A percentile compares a stretch with the other conserved stretches of the same genome.
Conservation (phyloP, 768 basidiomycete genomes). For the Tylopilus vinaceipallidus region DNA sequence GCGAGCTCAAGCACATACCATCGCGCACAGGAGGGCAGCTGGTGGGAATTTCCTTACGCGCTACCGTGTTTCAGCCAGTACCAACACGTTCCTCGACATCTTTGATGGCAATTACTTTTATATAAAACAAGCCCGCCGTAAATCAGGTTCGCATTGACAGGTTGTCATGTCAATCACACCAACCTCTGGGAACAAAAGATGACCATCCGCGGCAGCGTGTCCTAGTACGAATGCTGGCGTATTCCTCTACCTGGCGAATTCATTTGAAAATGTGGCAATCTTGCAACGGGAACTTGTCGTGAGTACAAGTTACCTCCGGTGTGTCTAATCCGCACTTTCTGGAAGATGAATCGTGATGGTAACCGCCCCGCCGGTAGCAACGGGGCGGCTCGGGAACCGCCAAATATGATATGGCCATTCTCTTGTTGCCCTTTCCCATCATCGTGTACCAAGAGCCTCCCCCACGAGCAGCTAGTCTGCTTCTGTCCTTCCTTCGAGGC, state of each 20-base stretch:
- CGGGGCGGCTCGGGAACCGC: not conserved
- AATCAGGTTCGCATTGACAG: not conserved
- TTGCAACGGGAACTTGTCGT: not conserved
- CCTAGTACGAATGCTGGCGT: too few relatives aligned
- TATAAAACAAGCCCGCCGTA: not conserved
- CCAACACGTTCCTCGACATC: not conserved
- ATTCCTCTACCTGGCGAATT: too few relatives aligned
- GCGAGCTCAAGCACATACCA: slow-evolving; percentile 12
- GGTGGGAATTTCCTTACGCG: slow-evolving; percentile 9
- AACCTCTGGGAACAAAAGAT: too few relatives aligned
- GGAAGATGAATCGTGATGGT: slow-evolving; percentile 14
- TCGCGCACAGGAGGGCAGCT: slow-evolving; percentile 1
- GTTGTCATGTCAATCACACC: not conserved
- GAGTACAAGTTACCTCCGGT: not conserved
- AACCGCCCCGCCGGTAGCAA: slow-evolving; percentile 23
- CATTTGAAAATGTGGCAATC: too few relatives aligned
- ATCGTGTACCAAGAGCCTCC: slow-evolving; percentile 16
- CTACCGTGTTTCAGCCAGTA: too few relatives aligned
- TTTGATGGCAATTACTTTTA: not conserved
- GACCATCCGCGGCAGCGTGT: too few relatives aligned
- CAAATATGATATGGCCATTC: slow-evolving; percentile 2
- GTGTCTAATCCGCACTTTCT: not conserved
- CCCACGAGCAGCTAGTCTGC: slow-evolving; percentile 47
- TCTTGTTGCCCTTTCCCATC: slow-evolving; percentile 27
- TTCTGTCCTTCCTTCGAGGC: slow-evolving; percentile 29